Evolutionary conservation across 108 stramenopile species (phyloP).

Genomic region (Fragilariopsis cylindrus): DNA sequence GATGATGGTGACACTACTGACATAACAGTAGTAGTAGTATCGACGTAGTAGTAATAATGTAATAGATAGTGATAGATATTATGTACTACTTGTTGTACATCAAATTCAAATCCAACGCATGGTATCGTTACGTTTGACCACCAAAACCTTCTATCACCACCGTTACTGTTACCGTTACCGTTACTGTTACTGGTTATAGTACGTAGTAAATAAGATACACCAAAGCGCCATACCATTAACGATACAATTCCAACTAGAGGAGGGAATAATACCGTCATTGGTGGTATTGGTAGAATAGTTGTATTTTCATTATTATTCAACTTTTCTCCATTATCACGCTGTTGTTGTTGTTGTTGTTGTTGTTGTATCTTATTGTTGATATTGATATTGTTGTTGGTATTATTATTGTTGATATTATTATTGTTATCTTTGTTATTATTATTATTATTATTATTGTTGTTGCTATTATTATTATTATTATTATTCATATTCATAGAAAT

Average conservation of each 20-base stretch:
- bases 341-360: no score
- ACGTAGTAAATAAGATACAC: background rate
- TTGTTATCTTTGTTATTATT: background rate
- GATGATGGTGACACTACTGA: no score
- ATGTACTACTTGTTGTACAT: background rate
- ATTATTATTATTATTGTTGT: background rate
- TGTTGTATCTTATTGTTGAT: no score
- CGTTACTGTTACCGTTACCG: no score
- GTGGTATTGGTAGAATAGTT: background rate
- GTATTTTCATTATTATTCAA: background rate
- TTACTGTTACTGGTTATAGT: no score
- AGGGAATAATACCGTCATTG: background rate
- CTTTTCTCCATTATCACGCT: no score
- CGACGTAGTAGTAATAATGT: no score
- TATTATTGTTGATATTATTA: background rate
- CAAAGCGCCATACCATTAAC: conserved; percentile 6
- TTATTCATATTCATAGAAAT: background rate
- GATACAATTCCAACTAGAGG: background rate
- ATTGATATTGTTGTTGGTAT: background rate
- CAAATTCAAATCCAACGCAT: conserved; percentile 12
- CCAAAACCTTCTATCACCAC: no score
- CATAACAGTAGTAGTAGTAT: no score
- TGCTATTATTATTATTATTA: background rate
- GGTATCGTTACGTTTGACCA: background rate
- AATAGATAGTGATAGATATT: no score